Evolutionary conservation across 495 filamentous ascomycete species (phyloP).

Genomic region (Daldinia concentrica): DNA sequence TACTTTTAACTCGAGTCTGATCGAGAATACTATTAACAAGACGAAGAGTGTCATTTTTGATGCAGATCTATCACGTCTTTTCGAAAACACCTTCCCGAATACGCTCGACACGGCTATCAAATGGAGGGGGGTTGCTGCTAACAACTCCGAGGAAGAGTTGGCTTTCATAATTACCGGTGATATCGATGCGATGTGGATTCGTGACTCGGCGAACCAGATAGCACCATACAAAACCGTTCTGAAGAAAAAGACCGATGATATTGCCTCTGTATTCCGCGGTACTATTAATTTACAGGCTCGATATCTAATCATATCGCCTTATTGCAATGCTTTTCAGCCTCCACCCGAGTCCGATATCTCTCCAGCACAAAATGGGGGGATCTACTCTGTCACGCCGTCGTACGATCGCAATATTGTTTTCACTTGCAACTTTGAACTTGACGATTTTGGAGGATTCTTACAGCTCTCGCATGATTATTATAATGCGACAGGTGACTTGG

Average conservation of each 20-base stretch:
- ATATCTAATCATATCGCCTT: constrained; percentile 66
- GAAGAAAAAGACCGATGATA: constrained; percentile 57
- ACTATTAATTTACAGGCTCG: constrained; percentile 68
- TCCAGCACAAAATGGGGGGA: constrained; percentile 58
- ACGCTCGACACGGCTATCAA: constrained; percentile 70
- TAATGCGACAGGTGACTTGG: constrained; percentile 60
- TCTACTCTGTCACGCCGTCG: constrained; percentile 57
- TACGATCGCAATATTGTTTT: constrained; percentile 64
- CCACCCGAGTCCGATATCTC: constrained; percentile 62
- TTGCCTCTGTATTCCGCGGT: constrained; percentile 68
- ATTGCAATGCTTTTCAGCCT: constrained; percentile 71
- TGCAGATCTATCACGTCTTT: constrained; percentile 68
- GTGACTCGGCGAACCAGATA: constrained; percentile 70
- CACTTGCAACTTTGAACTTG: constrained; percentile 73
- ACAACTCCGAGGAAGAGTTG: constrained; percentile 65
- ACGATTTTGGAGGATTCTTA: constrained; percentile 69
- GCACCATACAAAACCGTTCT: constrained; percentile 67
- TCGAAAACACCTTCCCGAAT: constrained; percentile 69
- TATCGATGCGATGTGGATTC: constrained; percentile 74
- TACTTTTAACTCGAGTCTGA: constrained; percentile 61
- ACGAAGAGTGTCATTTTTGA: constrained; percentile 61
- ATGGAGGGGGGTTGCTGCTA: constrained; percentile 65
- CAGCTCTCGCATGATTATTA: constrained; percentile 69
- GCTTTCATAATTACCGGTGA: constrained; percentile 72
- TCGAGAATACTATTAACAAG: constrained; percentile 61